These are phyloP conservation scores for Tricholoma bakamatsutake DNA, from an alignment of 768 basidiomycete genomes.

Conservation along the genomic window DNA sequence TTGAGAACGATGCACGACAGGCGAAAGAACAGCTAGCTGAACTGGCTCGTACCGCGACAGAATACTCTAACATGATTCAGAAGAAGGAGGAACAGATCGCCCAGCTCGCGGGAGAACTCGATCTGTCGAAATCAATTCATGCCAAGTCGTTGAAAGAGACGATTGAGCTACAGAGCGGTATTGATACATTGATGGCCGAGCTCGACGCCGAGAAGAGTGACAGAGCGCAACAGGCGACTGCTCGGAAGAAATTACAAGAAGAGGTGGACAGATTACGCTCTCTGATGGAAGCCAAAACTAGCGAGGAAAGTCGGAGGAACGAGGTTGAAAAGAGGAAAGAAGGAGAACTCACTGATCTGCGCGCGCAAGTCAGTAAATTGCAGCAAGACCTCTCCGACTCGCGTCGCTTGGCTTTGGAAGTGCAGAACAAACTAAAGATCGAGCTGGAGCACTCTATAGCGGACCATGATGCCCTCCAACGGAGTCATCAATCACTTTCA, in stretches of 20 bases:
- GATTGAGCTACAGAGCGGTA: slow-evolving; percentile 60
- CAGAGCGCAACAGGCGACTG: slow-evolving; percentile 34
- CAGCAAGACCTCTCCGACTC: slow-evolving; percentile 65
- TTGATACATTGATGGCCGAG: slow-evolving; percentile 61
- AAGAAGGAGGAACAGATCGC: slow-evolving; percentile 71
- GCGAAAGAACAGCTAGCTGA: slow-evolving; percentile 74
- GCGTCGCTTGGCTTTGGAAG: slow-evolving; percentile 54
- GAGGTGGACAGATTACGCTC: slow-evolving; percentile 85
- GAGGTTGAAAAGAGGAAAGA: slow-evolving; percentile 89
- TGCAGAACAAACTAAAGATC: slow-evolving; percentile 66
- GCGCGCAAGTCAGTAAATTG: slow-evolving; percentile 52
- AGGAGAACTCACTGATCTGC: slow-evolving; percentile 69
- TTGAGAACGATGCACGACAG: slow-evolving; percentile 67
- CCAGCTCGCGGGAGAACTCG: slow-evolving; percentile 47
- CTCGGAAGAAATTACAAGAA: slow-evolving; percentile 60
- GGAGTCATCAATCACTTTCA: slow-evolving; percentile 58
- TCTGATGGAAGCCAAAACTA: slow-evolving; percentile 79
- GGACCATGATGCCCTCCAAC: slow-evolving; percentile 55
- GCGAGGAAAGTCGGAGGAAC: slow-evolving; percentile 76
- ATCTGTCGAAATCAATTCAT: slow-evolving; percentile 48
- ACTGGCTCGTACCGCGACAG: slow-evolving; percentile 68
- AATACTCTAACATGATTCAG: slow-evolving; percentile 70
- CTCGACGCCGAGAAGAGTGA: slow-evolving; percentile 54
- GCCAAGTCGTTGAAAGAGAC: slow-evolving; percentile 52
- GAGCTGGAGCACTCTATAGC: slow-evolving; percentile 63